These are phyloP conservation scores for Stagonosporopsis vannaccii DNA, from an alignment of 2,329 filamentous ascomycete genomes.

Conservation along the genomic window DNA sequence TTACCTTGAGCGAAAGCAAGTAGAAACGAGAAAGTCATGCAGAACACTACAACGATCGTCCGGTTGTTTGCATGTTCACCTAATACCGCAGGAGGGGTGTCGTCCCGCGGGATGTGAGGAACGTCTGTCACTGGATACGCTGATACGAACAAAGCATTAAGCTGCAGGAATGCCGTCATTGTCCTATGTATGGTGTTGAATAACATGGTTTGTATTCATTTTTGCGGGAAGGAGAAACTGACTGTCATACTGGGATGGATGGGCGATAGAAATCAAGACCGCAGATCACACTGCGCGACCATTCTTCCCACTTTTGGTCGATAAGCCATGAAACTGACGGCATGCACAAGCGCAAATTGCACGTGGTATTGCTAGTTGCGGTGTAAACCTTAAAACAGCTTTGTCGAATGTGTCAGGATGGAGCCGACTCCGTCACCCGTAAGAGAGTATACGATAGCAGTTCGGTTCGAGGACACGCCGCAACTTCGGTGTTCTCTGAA, in stretches of 20 bases:
- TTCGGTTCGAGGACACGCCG: not conserved
- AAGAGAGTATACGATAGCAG: not conserved
- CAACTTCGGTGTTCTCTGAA: not conserved
- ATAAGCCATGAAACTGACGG: not conserved
- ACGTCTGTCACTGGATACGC: not conserved
- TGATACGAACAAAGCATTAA: not conserved
- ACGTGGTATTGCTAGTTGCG: not conserved
- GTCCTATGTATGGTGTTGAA: not conserved
- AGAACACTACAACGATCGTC: conserved; percentile 21
- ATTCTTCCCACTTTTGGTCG: not conserved
- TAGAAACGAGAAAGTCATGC: conserved; percentile 22
- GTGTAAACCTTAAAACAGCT: not conserved
- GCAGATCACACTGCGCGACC: not conserved
- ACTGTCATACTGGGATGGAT: not conserved
- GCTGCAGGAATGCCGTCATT: not conserved
- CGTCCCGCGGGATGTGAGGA: not conserved
- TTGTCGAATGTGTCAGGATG: not conserved
- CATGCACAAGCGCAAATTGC: not conserved
- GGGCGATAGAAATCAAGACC: not conserved
- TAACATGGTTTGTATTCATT: not conserved
- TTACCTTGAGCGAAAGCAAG: conserved; percentile 31
- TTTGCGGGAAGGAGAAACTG: not conserved
- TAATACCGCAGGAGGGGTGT: not conserved
- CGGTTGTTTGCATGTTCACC: conserved; percentile 19
- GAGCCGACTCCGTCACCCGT: not conserved